Evolutionary conservation across 2,329 filamentous ascomycete species (phyloP).

Genomic region (Apiospora phragmitis): DNA sequence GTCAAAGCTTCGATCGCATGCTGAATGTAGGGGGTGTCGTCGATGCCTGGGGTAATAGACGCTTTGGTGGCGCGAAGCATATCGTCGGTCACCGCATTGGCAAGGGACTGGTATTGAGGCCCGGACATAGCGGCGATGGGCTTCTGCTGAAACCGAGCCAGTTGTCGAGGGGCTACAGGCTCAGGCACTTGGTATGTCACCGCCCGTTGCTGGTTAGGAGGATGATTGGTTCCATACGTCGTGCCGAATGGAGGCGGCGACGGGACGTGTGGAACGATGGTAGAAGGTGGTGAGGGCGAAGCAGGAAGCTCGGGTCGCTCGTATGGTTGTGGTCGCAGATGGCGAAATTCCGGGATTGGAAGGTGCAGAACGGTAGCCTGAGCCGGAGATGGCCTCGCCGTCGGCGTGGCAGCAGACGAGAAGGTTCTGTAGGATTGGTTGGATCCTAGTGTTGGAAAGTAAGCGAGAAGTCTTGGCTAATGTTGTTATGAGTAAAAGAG

Average conservation of each 20-base stretch:
- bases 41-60: conserved; percentile 71
- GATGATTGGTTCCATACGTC: conserved; percentile 45
- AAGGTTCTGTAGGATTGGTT: conserved; percentile 20
- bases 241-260: conserved; percentile 43
- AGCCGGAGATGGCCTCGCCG: conserved; percentile 26
- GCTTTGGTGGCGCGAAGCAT: conserved; percentile 47
- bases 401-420: conserved; percentile 20
- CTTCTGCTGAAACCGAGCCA: conserved; percentile 40
- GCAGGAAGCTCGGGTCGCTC: conserved; percentile 20
- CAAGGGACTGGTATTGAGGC: conserved; percentile 24
- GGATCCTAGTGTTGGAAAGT: conserved; percentile 20
- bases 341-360: conserved; percentile 5
- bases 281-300: conserved; percentile 34
- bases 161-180: conserved; percentile 22
- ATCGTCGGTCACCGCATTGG: conserved; percentile 50
- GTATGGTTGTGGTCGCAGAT: conserved; percentile 18
- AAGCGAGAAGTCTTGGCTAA: background rate
- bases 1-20: conserved; percentile 90
- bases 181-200: conserved; percentile 23
- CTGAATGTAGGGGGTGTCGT: conserved; percentile 84
- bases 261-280: conserved; percentile 36
- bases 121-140: conserved; percentile 40
- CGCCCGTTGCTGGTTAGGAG: conserved; percentile 35
- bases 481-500: conserved; percentile 13
- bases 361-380: conserved; percentile 28